phyloP scores from a whole-genome alignment of 2,329 filamentous ascomycete genomes.

The Ophiocordyceps australis region DNA sequence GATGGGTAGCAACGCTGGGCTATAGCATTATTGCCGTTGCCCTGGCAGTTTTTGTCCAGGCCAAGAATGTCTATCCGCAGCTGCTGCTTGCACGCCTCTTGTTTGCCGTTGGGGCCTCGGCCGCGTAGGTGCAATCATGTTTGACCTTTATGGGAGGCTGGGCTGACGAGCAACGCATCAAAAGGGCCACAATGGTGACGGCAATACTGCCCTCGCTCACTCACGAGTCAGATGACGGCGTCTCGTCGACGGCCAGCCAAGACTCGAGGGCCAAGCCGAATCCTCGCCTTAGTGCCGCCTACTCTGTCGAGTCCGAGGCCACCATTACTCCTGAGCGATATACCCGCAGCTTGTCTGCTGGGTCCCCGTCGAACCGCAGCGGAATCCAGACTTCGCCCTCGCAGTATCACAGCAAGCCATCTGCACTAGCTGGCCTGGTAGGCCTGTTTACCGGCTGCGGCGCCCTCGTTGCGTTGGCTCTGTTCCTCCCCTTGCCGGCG shows the following conservation, averaged over 20 bases:
- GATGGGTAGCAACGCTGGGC: slow-evolving; percentile 55
- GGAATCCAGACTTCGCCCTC: slow-evolving; percentile 4
- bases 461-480: slow-evolving; percentile 60
- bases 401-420: slow-evolving; percentile 16
- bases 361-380: slow-evolving; percentile 13
- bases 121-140: slow-evolving; percentile 57
- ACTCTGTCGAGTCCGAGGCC: slow-evolving; percentile 54
- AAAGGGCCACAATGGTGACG: slow-evolving; percentile 81
- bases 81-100: slow-evolving; percentile 67
- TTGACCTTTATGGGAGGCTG: too few species aligned
- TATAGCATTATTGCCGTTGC: slow-evolving; percentile 68
- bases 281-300: slow-evolving; percentile 38
- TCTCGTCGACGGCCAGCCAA: slow-evolving; percentile 1
- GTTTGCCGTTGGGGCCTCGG: slow-evolving; percentile 85
- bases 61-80: slow-evolving; percentile 73
- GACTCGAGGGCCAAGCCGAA: slow-evolving; percentile 14
- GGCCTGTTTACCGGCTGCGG: slow-evolving; percentile 87
- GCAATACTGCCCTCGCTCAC: slow-evolving; percentile 67
- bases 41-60: slow-evolving; percentile 69
- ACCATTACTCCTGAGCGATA: slow-evolving; percentile 56
- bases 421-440: slow-evolving; percentile 66
- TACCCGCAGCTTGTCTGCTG: slow-evolving; percentile 15
- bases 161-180: slow-evolving; percentile 4
- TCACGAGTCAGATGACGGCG: slow-evolving; percentile 26
- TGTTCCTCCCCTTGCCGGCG: slow-evolving; percentile 80